Percentiles rank a stretch among this genome's conserved stretches.
These are phyloP conservation scores for Phoma sp. DNA, from an alignment of 2,329 filamentous ascomycete species.

Conservation along the genomic window DNA sequence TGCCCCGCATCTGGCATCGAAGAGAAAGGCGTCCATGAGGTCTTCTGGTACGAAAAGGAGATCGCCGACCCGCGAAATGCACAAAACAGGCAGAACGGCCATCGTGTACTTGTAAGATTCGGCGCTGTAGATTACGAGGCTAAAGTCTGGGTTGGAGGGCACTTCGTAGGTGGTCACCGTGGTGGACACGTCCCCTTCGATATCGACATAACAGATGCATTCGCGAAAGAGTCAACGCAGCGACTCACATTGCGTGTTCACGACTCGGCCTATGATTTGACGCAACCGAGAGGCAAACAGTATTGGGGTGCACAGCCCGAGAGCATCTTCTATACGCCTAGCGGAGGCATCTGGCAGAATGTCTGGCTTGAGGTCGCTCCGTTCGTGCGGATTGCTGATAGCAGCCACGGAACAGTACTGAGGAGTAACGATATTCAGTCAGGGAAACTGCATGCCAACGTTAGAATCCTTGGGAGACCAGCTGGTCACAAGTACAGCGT, in stretches of 20 bases:
- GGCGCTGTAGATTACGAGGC: conserved; percentile 70
- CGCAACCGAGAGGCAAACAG: conserved; percentile 73
- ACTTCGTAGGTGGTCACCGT: conserved; percentile 61
- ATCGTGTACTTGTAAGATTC: conserved; percentile 61
- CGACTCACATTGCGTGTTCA: conserved; percentile 64
- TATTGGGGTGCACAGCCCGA: conserved; percentile 69
- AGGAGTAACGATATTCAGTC: conserved; percentile 61
- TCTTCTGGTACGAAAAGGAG: conserved; percentile 69
- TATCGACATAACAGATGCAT: conserved; percentile 64
- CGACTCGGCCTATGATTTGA: conserved; percentile 70
- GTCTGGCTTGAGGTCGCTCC: conserved; percentile 67
- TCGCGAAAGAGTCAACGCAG: conserved; percentile 26
- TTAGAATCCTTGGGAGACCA: conserved; percentile 60
- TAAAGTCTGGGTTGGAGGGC: conserved; percentile 64
- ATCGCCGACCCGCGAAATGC: conserved; percentile 60
- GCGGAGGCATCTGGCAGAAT: conserved; percentile 65
- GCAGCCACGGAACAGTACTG: conserved; percentile 66
- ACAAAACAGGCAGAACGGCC: conserved; percentile 51
- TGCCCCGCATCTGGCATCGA: conserved; percentile 68
- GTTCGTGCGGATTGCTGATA: conserved; percentile 60
- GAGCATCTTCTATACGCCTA: conserved; percentile 67
- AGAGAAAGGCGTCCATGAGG: conserved; percentile 68
- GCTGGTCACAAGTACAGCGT: conserved; percentile 58
- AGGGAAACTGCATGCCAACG: conserved; percentile 59
- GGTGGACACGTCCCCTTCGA: conserved; percentile 67